Conservation (phyloP, 2,329 filamentous ascomycete species). For the Trichoderma atroviride region DNA sequence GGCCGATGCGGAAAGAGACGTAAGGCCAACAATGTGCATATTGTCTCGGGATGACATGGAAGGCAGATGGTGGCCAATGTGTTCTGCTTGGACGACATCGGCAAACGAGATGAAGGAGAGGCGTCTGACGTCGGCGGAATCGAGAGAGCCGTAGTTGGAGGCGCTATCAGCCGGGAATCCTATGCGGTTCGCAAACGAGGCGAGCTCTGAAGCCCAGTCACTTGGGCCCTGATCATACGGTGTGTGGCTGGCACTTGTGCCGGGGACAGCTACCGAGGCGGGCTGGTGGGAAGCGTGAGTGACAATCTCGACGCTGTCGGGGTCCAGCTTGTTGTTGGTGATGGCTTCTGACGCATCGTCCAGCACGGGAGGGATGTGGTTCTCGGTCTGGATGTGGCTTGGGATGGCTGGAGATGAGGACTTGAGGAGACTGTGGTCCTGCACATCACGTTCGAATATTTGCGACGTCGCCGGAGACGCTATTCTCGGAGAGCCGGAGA, state of each 20-base stretch:
- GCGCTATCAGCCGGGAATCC: slow-evolving; percentile 59
- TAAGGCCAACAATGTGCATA: slow-evolving; percentile 68
- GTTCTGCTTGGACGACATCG: slow-evolving; percentile 87
- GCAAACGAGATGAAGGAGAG: slow-evolving; percentile 96
- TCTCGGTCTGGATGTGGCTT: slow-evolving; percentile 89
- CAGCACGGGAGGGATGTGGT: slow-evolving; percentile 87
- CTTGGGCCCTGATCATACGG: slow-evolving; percentile 48
- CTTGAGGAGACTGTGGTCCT: slow-evolving; percentile 69
- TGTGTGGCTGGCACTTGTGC: slow-evolving; percentile 41
- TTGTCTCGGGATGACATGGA: slow-evolving; percentile 65
- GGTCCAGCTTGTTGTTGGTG: slow-evolving; percentile 80
- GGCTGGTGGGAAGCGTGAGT: slow-evolving; percentile 84
- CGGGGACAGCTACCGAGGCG: slow-evolving; percentile 68
- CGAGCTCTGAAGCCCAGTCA: slow-evolving; percentile 62
- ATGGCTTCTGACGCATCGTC: slow-evolving; percentile 92
- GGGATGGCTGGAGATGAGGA: slow-evolving; percentile 86
- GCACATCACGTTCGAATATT: slow-evolving; percentile 95
- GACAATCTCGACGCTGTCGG: slow-evolving; percentile 89
- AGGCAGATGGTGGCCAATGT: slow-evolving; percentile 59
- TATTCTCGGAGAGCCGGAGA: slow-evolving; percentile 72
- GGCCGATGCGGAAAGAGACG: slow-evolving; percentile 56
- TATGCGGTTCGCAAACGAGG: slow-evolving; percentile 53
- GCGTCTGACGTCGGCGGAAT: slow-evolving; percentile 74
- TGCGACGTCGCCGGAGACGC: slow-evolving; percentile 76
- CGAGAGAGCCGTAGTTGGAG: slow-evolving; percentile 77